Base-by-base conservation (phyloP, 345 rosid species). In the Hibiscus syriacus region DNA sequence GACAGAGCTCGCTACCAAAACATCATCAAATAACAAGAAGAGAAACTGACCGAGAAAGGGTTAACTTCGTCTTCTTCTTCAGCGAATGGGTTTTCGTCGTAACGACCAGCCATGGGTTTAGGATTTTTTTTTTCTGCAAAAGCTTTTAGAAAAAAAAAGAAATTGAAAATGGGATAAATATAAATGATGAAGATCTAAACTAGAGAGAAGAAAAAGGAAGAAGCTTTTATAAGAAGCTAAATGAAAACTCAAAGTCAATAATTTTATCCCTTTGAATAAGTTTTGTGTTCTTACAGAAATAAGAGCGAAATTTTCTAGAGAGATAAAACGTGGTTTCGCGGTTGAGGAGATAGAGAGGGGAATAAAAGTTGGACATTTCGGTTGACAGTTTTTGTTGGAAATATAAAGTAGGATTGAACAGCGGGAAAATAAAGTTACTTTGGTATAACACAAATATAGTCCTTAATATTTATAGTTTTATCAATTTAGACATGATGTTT, bases 1-100 rank as follows among this genome's bases (percentile, higher is more conserved):
- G 20, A 61, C 29, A 19, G 19, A 61, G 66, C 49, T 38, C 22
- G 23, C 10, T 5, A 34, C 55, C 39, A 69, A 57, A 17, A 43
- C 23, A 27, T 43, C 29, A 16, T 67, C 50, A 23, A 53, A 2
- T 36, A 53, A 43, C 0, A 25, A n/a, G 64, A 20, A 23, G 4
- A 73, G 53, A 64, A 66, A 78, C 96, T 78, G 64, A 93, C 98
- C 16, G 95, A 74, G 80, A 93, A 93, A 71, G 98, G 98, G 77
- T 93, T 93, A 68, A 90, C 97, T 80, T 85, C 90, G 56, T 89
- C 63, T 32, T 58, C 87, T 41, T 90, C 98, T 45, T 89, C 97
- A 30, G 83, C 98, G 71, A 90, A 93, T 0, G 98, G 97, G 55
- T 93, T 92, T 46, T 76, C 80, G 68, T 92, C 97, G 79, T 84